Evolutionary conservation across 345 rosid genomes (phyloP).

Genomic region (Rubroshorea leprosula): DNA sequence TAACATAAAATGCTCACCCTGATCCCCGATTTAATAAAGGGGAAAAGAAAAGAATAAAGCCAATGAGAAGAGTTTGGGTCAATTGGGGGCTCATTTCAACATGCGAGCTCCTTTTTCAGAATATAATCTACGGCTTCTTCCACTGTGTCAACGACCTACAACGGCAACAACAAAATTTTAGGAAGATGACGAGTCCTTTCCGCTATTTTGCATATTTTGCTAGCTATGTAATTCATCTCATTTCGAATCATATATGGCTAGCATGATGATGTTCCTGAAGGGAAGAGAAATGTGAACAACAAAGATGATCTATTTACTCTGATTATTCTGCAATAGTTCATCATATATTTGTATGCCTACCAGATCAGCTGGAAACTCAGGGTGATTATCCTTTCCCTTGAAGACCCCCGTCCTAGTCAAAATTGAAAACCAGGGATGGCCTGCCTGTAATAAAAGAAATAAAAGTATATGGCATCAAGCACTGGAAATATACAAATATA

Average conservation of each 20-base stretch:
- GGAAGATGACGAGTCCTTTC: not conserved
- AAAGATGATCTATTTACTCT: not conserved
- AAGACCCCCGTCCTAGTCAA: conserved; percentile 85
- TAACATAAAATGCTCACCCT: no score
- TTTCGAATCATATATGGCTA: no score
- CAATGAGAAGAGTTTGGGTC: no score
- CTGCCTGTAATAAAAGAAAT: conserved; percentile 42
- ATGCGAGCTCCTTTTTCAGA: conserved; percentile 34
- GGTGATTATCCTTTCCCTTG: conserved; percentile 58
- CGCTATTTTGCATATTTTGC: no score
- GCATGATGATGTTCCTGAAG: no score
- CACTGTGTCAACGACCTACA: conserved; percentile 73
- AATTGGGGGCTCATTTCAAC: not conserved
- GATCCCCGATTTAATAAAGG: no score
- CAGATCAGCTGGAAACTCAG: conserved; percentile 63
- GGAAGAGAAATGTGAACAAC: no score
- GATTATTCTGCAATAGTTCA: not conserved
- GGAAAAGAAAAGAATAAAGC: no score
- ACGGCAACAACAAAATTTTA: not conserved
- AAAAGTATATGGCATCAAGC: not conserved
- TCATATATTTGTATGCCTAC: conserved; percentile 33
- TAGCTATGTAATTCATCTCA: no score
- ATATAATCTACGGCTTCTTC: conserved; percentile 78
- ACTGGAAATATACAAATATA: not conserved
- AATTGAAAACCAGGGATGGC: conserved; percentile 84